These are phyloP conservation scores for Capsella bursapastoris DNA, from an alignment of 345 rosid genomes.

Conservation along the genomic window DNA sequence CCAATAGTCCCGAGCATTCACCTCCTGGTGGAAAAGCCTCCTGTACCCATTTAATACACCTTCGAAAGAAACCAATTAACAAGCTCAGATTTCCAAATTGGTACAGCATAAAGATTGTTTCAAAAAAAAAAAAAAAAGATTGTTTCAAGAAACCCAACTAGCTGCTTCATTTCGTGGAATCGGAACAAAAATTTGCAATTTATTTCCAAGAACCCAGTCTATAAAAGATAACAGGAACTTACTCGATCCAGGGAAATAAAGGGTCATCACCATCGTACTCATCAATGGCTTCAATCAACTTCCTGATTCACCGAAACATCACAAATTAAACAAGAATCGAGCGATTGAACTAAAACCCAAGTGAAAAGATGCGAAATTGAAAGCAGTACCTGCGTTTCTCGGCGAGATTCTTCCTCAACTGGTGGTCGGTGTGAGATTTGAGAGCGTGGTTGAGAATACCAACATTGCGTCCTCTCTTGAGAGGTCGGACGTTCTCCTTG, in stretches of 20 bases:
- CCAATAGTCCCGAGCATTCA: constrained; percentile 75
- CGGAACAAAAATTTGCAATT: background rate
- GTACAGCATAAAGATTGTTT: constrained; percentile 6
- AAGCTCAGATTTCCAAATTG: background rate
- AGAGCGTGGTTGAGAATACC: constrained; percentile 71
- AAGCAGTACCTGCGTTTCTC: constrained; percentile 63
- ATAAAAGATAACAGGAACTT: constrained; percentile 27
- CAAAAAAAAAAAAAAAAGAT: constrained; percentile 29
- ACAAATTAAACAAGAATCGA: background rate
- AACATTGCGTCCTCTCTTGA: constrained; percentile 88
- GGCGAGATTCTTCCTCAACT: constrained; percentile 60
- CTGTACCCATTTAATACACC: constrained; percentile 96
- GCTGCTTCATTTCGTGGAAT: background rate
- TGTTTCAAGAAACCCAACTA: constrained; percentile 8
- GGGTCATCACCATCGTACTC: constrained; percentile 85
- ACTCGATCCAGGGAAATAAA: constrained; percentile 86
- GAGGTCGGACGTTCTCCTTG: constrained; percentile 88
- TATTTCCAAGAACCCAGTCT: background rate
- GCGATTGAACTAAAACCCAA: background rate
- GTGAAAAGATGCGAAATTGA: background rate
- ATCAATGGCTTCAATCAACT: constrained; percentile 70
- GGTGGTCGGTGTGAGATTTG: constrained; percentile 58
- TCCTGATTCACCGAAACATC: constrained; percentile 48
- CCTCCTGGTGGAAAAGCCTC: constrained; percentile 89
- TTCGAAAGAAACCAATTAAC: constrained; percentile 19